Conservation (phyloP, 2,329 filamentous ascomycete species). For the Ophiostoma angusticollis region DNA sequence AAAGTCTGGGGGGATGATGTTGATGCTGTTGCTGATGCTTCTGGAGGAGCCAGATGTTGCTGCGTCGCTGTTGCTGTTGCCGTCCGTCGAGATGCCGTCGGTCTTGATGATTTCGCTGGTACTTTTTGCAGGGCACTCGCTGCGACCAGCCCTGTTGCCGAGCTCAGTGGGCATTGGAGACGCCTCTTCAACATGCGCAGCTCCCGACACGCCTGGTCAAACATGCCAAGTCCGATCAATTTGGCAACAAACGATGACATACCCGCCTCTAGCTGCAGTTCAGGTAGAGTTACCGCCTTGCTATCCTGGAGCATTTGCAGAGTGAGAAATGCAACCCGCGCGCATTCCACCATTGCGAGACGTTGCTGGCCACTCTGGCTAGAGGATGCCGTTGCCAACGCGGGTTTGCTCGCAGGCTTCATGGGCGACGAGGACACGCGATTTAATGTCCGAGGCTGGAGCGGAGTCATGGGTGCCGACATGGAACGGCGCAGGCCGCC, state of each 20-base stretch:
- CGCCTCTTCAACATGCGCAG: constrained; percentile 51
- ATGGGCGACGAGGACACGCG: constrained; percentile 43
- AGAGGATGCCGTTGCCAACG: constrained; percentile 7
- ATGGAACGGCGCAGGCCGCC: constrained; percentile 40
- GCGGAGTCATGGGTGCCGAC: constrained; percentile 45
- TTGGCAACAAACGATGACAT: constrained; percentile 58
- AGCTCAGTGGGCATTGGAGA: constrained; percentile 31
- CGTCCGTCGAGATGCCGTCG: constrained; percentile 20
- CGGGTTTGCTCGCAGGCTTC: constrained; percentile 12
- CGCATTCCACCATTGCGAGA: constrained; percentile 53
- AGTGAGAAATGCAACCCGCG: constrained; percentile 52
- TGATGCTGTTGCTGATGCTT: background rate
- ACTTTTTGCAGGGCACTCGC: constrained; percentile 9
- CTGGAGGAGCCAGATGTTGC: constrained; percentile 26
- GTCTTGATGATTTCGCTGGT: constrained; percentile 21
- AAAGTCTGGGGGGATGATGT: constrained; percentile 22
- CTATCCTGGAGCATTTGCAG: constrained; percentile 46
- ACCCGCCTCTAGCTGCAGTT: constrained; percentile 59
- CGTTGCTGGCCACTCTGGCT: constrained; percentile 23
- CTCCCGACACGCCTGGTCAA: constrained; percentile 58
- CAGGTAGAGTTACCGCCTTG: constrained; percentile 40
- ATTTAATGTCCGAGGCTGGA: constrained; percentile 49
- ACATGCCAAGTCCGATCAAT: constrained; percentile 49
- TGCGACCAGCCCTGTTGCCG: no score
- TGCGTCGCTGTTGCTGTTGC: constrained; percentile 21